These are phyloP conservation scores for Amanita polypyramis DNA, from an alignment of 768 basidiomycete species.

Conservation along the genomic window DNA sequence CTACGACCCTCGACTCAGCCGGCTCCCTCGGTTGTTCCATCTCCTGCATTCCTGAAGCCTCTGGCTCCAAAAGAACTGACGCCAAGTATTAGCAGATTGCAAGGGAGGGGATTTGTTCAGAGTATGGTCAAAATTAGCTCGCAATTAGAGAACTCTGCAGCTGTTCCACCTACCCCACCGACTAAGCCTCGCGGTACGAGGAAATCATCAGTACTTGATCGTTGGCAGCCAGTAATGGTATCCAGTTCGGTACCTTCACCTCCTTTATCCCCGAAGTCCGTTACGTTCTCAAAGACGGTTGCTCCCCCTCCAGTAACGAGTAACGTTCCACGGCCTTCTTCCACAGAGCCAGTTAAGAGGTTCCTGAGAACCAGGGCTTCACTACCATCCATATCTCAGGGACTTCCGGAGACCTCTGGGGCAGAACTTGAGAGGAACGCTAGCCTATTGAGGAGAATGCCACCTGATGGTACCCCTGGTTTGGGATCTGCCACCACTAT, in stretches of 20 bases:
- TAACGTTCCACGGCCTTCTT: slow-evolving; percentile 10
- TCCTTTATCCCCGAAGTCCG: slow-evolving; percentile 18
- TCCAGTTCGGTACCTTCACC: slow-evolving; percentile 24
- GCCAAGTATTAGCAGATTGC: slow-evolving; percentile 71
- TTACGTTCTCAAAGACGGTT: slow-evolving; percentile 6
- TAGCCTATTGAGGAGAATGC: slow-evolving; percentile 12
- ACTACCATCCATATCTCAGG: slow-evolving; percentile 26
- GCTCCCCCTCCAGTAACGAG: not conserved
- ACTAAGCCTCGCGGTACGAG: slow-evolving; percentile 22
- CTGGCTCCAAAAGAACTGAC: slow-evolving; percentile 59
- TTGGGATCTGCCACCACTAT: slow-evolving; percentile 71
- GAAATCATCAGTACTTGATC: slow-evolving; percentile 55
- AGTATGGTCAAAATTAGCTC: slow-evolving; percentile 67
- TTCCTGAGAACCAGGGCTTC: slow-evolving; percentile 22
- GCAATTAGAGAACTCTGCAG: slow-evolving; percentile 34
- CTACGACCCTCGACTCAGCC: slow-evolving; percentile 32
- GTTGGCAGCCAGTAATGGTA: slow-evolving; percentile 45
- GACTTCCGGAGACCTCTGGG: slow-evolving; percentile 6
- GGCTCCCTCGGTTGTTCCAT: slow-evolving; percentile 31
- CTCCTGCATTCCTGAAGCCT: slow-evolving; percentile 51
- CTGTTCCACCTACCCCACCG: slow-evolving; percentile 20
- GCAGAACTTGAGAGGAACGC: slow-evolving; percentile 8
- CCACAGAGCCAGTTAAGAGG: slow-evolving; percentile 6
- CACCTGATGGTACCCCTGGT: slow-evolving; percentile 24
- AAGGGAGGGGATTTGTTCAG: slow-evolving; percentile 82